phyloP scores from a whole-genome alignment of 768 basidiomycete genomes.

The Xerocomus spinulosus region DNA sequence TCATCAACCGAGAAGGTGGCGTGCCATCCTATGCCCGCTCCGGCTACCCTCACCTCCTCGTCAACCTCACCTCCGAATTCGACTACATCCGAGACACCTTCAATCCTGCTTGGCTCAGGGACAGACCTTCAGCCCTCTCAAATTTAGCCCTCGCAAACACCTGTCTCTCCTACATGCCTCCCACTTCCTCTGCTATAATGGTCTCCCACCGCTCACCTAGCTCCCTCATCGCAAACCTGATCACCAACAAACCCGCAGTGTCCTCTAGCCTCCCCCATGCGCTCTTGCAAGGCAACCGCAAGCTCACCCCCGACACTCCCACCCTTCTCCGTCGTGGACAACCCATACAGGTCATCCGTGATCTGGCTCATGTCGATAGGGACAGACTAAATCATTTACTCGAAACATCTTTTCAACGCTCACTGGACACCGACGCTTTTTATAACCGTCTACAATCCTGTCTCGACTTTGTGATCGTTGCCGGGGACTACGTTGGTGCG shows the following conservation, averaged over 20 bases:
- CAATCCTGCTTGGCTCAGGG: slow-evolving; percentile 63
- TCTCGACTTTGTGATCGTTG: slow-evolving; percentile 89
- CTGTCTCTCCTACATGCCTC: slow-evolving; percentile 90
- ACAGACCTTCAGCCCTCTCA: slow-evolving; percentile 80
- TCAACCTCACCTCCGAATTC: slow-evolving; percentile 89
- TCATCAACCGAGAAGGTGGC: slow-evolving; percentile 95
- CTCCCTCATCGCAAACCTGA: slow-evolving; percentile 92
- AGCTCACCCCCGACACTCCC: slow-evolving; percentile 85
- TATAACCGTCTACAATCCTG: slow-evolving; percentile 70
- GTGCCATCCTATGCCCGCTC: slow-evolving; percentile 95
- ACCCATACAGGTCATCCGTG: slow-evolving; percentile 78
- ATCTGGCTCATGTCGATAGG: slow-evolving; percentile 65
- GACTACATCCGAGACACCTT: slow-evolving; percentile 84
- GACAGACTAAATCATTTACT: slow-evolving; percentile 73
- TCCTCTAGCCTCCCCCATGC: slow-evolving; percentile 95
- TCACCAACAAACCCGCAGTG: slow-evolving; percentile 96
- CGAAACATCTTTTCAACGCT: slow-evolving; percentile 80
- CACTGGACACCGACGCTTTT: slow-evolving; percentile 67
- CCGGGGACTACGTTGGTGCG: slow-evolving; percentile 93
- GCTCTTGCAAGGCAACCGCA: slow-evolving; percentile 79
- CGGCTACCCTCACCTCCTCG: slow-evolving; percentile 91
- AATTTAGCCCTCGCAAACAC: slow-evolving; percentile 82
- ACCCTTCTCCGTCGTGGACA: slow-evolving; percentile 88
- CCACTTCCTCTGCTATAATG: slow-evolving; percentile 90
- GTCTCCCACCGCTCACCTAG: slow-evolving; percentile 96